A percentile compares a stretch with the other conserved stretches of the same genome.
These are phyloP conservation scores for Arthroderma sp. DNA, from an alignment of 2,329 filamentous ascomycete species.

Conservation along the genomic window DNA sequence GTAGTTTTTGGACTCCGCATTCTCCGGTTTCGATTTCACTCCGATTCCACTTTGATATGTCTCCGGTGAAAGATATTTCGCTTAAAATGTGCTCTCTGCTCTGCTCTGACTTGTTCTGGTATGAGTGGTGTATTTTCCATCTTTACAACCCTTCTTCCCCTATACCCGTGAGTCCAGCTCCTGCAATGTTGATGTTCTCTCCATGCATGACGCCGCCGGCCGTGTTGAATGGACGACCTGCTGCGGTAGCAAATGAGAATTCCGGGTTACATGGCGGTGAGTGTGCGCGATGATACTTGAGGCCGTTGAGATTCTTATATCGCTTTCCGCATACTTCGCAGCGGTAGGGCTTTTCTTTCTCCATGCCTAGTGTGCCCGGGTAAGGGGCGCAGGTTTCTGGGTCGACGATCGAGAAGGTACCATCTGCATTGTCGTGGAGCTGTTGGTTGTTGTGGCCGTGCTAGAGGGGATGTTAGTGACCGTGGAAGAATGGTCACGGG, in stretches of 20 bases:
- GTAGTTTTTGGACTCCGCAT: conserved; percentile 1
- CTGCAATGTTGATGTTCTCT: conserved; percentile 37
- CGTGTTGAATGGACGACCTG: conserved; percentile 29
- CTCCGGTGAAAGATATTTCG: too few relatives aligned
- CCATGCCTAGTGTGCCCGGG: conserved; percentile 95
- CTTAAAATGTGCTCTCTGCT: neutral
- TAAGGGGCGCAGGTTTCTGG: conserved; percentile 90
- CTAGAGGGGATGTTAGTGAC: conserved; percentile 26
- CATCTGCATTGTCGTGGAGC: conserved; percentile 89
- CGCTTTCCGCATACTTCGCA: conserved; percentile 95
- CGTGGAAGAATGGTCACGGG: conserved; percentile 2
- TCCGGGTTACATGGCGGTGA: conserved; percentile 85
- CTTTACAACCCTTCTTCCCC: conserved; percentile 25
- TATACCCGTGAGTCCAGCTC: conserved; percentile 38
- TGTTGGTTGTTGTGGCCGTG: conserved; percentile 96
- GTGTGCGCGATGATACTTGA: conserved; percentile 87
- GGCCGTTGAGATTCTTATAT: conserved; percentile 96
- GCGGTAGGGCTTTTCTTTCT: conserved; percentile 98
- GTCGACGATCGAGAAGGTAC: conserved; percentile 96
- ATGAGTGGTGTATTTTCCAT: neutral
- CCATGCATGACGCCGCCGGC: conserved; percentile 36
- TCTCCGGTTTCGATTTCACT: conserved; percentile 4
- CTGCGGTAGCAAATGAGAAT: conserved; percentile 46
- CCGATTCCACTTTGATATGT: neutral
- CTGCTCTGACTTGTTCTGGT: neutral